Percentiles rank a stretch among this genome's conserved stretches.
phyloP scores from a whole-genome alignment of 1,284 basidiomycete genomes.

The Golubevia sp. region DNA sequence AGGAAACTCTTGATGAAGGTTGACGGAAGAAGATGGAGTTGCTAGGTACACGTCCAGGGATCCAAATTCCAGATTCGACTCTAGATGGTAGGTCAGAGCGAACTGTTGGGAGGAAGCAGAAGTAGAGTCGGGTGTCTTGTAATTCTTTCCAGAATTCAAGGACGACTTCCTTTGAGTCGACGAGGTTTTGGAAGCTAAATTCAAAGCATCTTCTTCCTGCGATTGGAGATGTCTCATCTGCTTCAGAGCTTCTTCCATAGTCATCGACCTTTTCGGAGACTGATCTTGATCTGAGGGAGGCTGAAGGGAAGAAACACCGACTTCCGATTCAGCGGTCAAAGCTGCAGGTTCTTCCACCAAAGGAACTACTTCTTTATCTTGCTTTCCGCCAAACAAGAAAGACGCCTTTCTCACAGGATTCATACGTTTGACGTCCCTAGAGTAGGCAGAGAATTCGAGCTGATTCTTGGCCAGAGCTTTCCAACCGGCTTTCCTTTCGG shows the following conservation, averaged over 20 bases:
- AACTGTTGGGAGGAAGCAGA: slow-evolving; percentile 6
- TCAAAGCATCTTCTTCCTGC: background rate
- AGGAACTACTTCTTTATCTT: background rate
- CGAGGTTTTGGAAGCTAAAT: background rate
- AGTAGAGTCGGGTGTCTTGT: too few species aligned
- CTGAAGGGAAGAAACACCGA: background rate
- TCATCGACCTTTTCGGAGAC: slow-evolving; percentile 12
- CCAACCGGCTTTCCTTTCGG: slow-evolving; percentile 33
- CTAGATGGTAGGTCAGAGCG: slow-evolving; percentile 30
- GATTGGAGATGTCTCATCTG: slow-evolving; percentile 25
- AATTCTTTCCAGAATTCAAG: background rate
- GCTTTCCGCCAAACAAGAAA: background rate
- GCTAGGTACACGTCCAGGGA: slow-evolving; percentile 31
- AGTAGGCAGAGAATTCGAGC: slow-evolving; percentile 26
- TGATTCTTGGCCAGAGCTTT: slow-evolving; percentile 31
- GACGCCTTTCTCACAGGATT: background rate
- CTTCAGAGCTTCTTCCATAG: slow-evolving; percentile 31
- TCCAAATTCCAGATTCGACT: slow-evolving; percentile 20
- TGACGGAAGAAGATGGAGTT: background rate
- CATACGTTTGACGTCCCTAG: background rate
- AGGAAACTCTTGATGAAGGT: background rate
- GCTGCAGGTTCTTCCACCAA: background rate
- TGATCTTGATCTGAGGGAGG: background rate
- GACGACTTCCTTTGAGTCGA: background rate
- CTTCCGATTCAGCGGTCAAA: too few species aligned